Base-by-base conservation (phyloP, 116 monocot genomes). In the Dioscorea cayenensis region DNA sequence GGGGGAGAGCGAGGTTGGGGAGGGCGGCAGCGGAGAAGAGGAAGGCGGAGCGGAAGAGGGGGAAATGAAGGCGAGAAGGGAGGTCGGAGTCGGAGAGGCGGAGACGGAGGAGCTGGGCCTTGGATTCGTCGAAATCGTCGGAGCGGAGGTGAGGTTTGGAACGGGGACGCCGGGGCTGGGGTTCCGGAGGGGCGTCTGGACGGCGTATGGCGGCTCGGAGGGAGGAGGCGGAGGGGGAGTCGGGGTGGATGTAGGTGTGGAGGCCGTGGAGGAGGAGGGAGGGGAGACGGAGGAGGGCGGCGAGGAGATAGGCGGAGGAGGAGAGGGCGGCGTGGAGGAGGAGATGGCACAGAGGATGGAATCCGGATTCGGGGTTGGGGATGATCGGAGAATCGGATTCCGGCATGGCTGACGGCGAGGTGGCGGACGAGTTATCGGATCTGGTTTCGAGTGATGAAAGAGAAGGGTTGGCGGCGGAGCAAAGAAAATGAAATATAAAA, bases 211-310 rank as follows among this genome's bases (percentile, higher is more conserved):
- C 80, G 71, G 80, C 82, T 48, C 78, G 70, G 64, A 73, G 10
- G 66, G 67, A 76, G 69, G 38, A 64, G 58, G 74, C 36, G 76
- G 73, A 64, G 74, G 76, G 48, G 60, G 66, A 77, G 28, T 91
- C 91, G 52, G 87, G 91, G 74, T 83, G 82, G 77, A 91, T 69
- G 83, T 91, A 91, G 66, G 91, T 87, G 79, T 85, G 76, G 79
- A 91, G 78, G 63, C 83, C 80, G 68, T 83, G 67, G 52, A 89
- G 85, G 28, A 73, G 22, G 71, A 75, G 69, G 36, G 79, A 70
- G 13, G 83, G 87, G 61, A 90, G 76, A 63, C 72, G 49, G 73
- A 87, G 67, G 81, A 80, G 6, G 52, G 62, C 27, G 70, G 78
- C 59, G 72, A 83, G 71, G 66, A 77, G 18, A 65, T 64, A 52